Conservation (phyloP, 352 stramenopile species). For the Phytophthora pisi region DNA sequence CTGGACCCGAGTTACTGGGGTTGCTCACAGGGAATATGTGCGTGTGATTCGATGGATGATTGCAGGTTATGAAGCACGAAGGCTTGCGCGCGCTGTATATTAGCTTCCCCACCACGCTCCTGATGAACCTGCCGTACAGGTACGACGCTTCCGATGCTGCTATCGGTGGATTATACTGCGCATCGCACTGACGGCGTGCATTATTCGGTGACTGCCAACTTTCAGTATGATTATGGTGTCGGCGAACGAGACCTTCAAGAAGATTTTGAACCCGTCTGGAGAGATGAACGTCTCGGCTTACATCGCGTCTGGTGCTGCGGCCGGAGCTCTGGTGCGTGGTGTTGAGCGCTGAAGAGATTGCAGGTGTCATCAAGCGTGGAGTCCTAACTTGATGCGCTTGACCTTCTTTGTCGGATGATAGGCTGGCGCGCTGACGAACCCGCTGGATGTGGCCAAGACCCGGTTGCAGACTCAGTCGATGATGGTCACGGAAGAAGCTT, state of each 20-base stretch:
- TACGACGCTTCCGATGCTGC: constrained; percentile 11
- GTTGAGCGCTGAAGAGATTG: neutral
- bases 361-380: neutral
- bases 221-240: constrained; percentile 97
- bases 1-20: constrained; percentile 16
- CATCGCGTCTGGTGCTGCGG: constrained; percentile 92
- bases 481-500: constrained; percentile 60
- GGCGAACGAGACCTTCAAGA: constrained; percentile 97
- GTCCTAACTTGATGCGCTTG: neutral
- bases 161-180: neutral
- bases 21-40: constrained; percentile 13
- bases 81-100: constrained; percentile 89
- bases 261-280: constrained; percentile 89
- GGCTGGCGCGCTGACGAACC: constrained; percentile 93
- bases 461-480: constrained; percentile 95
- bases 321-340: constrained; percentile 87
- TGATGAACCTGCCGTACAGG: constrained; percentile 99
- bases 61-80: constrained; percentile 77
- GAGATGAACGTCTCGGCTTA: constrained; percentile 92
- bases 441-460: constrained; percentile 99
- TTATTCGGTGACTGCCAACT: neutral
- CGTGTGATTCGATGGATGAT: neutral
- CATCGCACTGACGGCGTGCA: constrained; percentile 1
- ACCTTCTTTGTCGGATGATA: constrained; percentile 19
- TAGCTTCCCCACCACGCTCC: constrained; percentile 97